Evolutionary conservation across 2,329 filamentous ascomycete species (phyloP), one percentile per base, ranked within the genome.

Genomic region (Colletotrichum incanum): DNA sequence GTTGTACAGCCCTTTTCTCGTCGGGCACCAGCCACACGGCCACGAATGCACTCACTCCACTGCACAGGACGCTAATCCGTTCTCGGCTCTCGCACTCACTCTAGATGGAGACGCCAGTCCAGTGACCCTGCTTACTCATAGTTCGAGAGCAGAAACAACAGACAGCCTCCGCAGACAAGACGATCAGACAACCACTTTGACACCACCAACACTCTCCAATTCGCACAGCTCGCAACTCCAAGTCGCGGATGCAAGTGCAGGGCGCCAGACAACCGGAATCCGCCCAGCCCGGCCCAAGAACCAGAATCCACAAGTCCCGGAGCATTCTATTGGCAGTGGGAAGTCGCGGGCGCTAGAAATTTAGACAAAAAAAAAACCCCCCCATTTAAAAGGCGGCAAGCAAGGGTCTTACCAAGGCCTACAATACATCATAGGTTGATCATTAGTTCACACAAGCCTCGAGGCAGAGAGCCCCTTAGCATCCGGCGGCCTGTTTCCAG

Each of bases 341-440:
- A n/a, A 45, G 45, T 20, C 20, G 31, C 28, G 43, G 45, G 28
- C 52, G 37, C 64, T 67, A 47, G 37, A 43, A 65, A 52, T 54
- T 43, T 41, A 12, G 45, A 47, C 37, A 49, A 55, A 41, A 59
- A 37, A 18, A 54, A 43, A 26, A 5, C 11, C 39, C 56, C 11
- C 39, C 56, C 56, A 45, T 43, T 45, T 31, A n/a, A 52, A 54
- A 64, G 23, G 62, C 43, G 58, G 12, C 69, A 41, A 43, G 58
- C 69, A 68, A 63, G 65, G 69, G 58, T 58, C 43, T 52, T 50
- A 58, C 43, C 58, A 68, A 68, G 58, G 34, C 65, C 43, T 49
- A 14, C 47, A 64, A 43, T 69, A 69, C 69, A 72, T 72, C 70
- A 72, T 72, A 58, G 59, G 54, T 49, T 37, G 69, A 54, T 72